Percentiles rank a stretch among this genome's conserved stretches.
Conservation (phyloP, 352 stramenopile genomes). For the Pythium phragmitis region DNA sequence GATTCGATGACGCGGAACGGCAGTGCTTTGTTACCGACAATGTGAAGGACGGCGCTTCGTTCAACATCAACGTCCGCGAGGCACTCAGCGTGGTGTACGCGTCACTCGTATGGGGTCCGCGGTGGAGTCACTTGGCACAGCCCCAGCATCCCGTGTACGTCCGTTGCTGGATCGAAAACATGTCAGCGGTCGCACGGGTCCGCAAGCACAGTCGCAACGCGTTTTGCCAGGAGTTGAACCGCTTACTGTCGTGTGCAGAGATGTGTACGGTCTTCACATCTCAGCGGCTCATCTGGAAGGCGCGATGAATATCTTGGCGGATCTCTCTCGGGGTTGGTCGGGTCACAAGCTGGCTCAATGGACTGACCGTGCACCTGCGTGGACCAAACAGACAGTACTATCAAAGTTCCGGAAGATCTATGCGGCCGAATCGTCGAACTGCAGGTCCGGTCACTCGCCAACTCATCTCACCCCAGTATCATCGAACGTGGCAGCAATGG, state of each 20-base stretch:
- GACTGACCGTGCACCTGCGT: no score
- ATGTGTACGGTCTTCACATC: not conserved
- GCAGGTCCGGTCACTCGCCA: not conserved
- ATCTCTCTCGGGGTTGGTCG: not conserved
- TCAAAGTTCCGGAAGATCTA: not conserved
- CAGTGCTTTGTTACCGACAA: no score
- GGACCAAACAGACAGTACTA: no score
- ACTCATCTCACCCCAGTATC: not conserved
- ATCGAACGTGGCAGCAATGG: not conserved
- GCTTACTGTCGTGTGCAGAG: not conserved
- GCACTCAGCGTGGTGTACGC: not conserved
- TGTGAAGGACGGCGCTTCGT: no score
- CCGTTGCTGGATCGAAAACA: not conserved
- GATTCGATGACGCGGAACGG: no score
- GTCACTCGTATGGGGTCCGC: not conserved
- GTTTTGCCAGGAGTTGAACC: not conserved
- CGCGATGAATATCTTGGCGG: not conserved
- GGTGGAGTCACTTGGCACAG: not conserved
- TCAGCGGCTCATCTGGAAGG: not conserved
- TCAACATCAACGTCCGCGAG: no score
- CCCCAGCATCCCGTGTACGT: not conserved
- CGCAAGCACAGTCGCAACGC: not conserved
- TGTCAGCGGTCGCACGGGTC: not conserved
- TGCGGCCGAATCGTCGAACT: not conserved
- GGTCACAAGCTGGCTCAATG: no score